Percentiles rank a stretch among this genome's conserved stretches.
Conservation (phyloP, 176 grass and related monocot species). For the Musa acuminata region DNA sequence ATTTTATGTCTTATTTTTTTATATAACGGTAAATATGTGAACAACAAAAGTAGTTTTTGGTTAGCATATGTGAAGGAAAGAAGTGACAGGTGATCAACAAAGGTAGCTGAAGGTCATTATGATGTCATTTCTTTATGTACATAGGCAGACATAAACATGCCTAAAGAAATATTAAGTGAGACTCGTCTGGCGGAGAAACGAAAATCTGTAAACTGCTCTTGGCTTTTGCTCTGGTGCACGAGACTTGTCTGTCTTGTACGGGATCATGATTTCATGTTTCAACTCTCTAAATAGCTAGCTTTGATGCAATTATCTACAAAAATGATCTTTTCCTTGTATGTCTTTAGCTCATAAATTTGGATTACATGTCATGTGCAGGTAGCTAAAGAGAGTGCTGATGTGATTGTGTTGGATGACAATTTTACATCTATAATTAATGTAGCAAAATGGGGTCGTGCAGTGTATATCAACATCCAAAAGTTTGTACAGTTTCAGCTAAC, state of each 20-base stretch:
- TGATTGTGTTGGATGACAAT: conserved; percentile 95
- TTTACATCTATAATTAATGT: conserved; percentile 90
- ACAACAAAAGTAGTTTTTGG: too few relatives aligned
- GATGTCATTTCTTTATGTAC: too few relatives aligned
- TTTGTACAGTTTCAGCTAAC: conserved; percentile 96
- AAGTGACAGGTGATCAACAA: too few relatives aligned
- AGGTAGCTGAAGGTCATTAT: neutral
- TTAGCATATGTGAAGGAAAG: too few relatives aligned
- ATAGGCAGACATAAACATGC: neutral
- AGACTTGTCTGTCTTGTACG: neutral
- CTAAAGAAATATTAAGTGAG: neutral
- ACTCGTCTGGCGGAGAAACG: neutral
- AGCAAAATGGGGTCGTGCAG: conserved; percentile 83
- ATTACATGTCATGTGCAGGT: conserved; percentile 33
- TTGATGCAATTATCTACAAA: neutral
- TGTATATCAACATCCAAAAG: conserved; percentile 96
- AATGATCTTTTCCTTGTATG: neutral
- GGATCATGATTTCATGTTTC: neutral
- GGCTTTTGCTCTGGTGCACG: neutral
- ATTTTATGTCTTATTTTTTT: neutral
- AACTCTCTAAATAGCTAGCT: neutral
- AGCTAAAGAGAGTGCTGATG: conserved; percentile 90
- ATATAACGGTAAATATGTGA: neutral
- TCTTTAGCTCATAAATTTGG: neutral
- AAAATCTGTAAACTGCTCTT: neutral